Evolutionary conservation across 176 grass and related monocot genomes (phyloP).

Genomic region (Aechmea fasciata): DNA sequence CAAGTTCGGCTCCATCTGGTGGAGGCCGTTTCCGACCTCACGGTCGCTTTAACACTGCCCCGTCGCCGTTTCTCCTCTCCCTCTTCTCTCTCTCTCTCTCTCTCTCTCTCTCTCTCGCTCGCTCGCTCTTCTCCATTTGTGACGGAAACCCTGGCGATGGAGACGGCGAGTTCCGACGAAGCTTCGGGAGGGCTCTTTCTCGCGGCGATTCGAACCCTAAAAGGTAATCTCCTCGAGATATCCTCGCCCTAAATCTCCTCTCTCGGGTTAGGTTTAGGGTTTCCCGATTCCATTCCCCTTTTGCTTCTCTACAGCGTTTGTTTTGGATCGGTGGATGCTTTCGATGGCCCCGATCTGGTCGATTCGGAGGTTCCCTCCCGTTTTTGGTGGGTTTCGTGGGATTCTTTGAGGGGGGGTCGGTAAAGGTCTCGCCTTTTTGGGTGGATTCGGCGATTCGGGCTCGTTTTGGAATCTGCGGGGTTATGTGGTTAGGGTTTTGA

Average conservation of each 20-base stretch:
- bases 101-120: slow-evolving; percentile 5
- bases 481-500: slow-evolving; percentile 2
- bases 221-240: neutral
- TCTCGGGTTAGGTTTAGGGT: neutral
- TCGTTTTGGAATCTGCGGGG: neutral
- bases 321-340: slow-evolving; percentile 6
- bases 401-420: slow-evolving; percentile 14
- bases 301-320: slow-evolving; percentile 8
- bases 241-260: neutral
- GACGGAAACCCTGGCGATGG: slow-evolving; percentile 17
- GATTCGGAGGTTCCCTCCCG: slow-evolving; percentile 10
- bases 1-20: slow-evolving; percentile 42
- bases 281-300: neutral
- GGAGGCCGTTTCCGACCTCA: slow-evolving; percentile 26
- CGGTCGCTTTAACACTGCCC: neutral
- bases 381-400: too few species aligned
- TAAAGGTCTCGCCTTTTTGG: neutral
- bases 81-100: slow-evolving; percentile 16
- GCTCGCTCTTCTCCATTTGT: slow-evolving; percentile 1
- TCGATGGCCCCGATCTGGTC: slow-evolving; percentile 13
- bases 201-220: slow-evolving; percentile 10
- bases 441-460: neutral
- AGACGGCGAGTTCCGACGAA: slow-evolving; percentile 11
- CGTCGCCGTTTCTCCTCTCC: slow-evolving; percentile 34
- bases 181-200: neutral